Conservation (phyloP, 306 rosid genomes). For the Potentilla sterilis region DNA sequence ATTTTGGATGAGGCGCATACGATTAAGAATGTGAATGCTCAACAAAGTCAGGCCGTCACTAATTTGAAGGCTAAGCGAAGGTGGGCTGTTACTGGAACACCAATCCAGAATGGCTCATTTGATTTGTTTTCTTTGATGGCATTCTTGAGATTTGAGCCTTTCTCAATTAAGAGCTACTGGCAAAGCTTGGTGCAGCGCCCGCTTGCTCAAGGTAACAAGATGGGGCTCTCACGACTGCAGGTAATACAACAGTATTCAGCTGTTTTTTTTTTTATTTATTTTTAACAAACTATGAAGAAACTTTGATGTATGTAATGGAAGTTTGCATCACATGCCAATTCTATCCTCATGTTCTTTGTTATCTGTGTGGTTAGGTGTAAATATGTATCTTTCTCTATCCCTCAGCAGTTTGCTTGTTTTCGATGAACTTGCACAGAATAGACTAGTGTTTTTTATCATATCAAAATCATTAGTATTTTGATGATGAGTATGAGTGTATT, state of each 20-base stretch:
- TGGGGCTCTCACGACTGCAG: slow-evolving; percentile 68
- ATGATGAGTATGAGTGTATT: background rate
- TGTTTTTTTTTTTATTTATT: background rate
- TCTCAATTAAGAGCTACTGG: slow-evolving; percentile 66
- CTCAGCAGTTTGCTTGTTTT: background rate
- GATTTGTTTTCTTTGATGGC: slow-evolving; percentile 81
- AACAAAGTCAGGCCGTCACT: slow-evolving; percentile 50
- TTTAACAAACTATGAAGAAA: background rate
- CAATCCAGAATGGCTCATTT: slow-evolving; percentile 63
- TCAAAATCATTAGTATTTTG: background rate
- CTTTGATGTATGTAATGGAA: background rate
- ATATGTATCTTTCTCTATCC: background rate
- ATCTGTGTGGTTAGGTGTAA: background rate
- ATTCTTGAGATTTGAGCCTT: slow-evolving; percentile 70
- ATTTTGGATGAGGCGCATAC: slow-evolving; percentile 81
- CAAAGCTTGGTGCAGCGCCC: slow-evolving; percentile 68
- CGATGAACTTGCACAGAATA: slow-evolving; percentile 2
- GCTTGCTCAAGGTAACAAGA: slow-evolving; percentile 39
- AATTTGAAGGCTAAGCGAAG: slow-evolving; percentile 49
- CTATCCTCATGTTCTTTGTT: background rate
- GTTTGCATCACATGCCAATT: background rate
- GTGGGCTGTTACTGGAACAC: slow-evolving; percentile 90
- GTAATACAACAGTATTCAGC: slow-evolving; percentile 33
- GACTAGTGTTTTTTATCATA: background rate
- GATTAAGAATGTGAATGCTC: slow-evolving; percentile 58